Percentiles rank a stretch among this genome's conserved stretches.
These are phyloP conservation scores for Solanum lycopersicoides DNA, from an alignment of 257 asterid genomes.

Conservation along the genomic window DNA sequence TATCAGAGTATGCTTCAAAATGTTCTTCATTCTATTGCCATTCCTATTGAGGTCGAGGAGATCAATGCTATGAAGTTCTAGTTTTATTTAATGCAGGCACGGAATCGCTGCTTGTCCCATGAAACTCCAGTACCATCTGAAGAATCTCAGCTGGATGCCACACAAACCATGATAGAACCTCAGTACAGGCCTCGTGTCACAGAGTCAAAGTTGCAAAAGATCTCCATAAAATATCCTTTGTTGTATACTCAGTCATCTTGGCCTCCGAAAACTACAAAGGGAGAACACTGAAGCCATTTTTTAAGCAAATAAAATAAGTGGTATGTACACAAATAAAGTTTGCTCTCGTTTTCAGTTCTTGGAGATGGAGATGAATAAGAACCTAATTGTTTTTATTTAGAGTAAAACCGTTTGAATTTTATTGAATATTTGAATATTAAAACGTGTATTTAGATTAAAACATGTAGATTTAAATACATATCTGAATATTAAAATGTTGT, in stretches of 20 bases:
- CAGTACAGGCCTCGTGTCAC: slow-evolving; percentile 41
- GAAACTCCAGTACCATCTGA: slow-evolving; percentile 28
- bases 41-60: neutral
- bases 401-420: neutral
- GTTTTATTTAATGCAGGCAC: slow-evolving; percentile 33
- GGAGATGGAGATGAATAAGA: neutral
- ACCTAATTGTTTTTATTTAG: neutral
- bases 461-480: neutral
- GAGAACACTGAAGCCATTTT: neutral
- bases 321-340: neutral
- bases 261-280: neutral
- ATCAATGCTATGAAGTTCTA: neutral
- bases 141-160: slow-evolving; percentile 21
- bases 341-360: neutral
- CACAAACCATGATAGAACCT: slow-evolving; percentile 24
- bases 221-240: slow-evolving; percentile 50
- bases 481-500: neutral
- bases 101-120: slow-evolving; percentile 36
- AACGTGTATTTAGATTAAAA: neutral
- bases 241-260: neutral
- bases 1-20: neutral
- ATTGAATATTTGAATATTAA: neutral
- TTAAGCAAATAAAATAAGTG: neutral
- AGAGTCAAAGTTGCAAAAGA: slow-evolving; percentile 30
- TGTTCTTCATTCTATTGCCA: neutral